Evolutionary conservation across 176 grass and related monocot genomes (phyloP), one percentile per base, ranked within the genome.

Genomic region (Typha latifolia): DNA sequence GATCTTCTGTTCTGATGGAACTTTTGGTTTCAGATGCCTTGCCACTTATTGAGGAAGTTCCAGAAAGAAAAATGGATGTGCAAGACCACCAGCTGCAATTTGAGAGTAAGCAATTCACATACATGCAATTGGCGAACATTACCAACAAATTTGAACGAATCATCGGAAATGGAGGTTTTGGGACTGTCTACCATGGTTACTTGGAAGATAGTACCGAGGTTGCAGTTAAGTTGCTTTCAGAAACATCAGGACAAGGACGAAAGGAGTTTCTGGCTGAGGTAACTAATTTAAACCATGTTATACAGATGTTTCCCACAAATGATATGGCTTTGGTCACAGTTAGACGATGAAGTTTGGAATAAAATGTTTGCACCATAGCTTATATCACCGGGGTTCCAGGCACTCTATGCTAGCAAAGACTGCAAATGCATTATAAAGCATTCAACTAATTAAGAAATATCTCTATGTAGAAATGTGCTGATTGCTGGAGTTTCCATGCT

Each of bases 161-260:
- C 47, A 70, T 78, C 49, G 75, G 75, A 15, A 47, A 62, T 49
- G 75, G 75, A 62, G 66, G 66, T 32, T 78, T 70, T 69, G 75
- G 66, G 29, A 32, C 50, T 21, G 66, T 78, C 12, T 78, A 63
- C 32, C 75, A n/a, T 63, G 75, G 75, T 20, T 11, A 34, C 18
- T 59, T 70, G 49, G 49, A 69, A 49, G 48, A 32, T 31, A 51
- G 52, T n/a, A 62, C 52, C 14, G 23, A 49, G 29, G 75, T 78
- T 32, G 75, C 66, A 26, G 66, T 78, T 13, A 78, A 78, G 32
- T n/a, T 69, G 51, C 66, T 49, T 34, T 56, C 63, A 32, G 37
- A 11, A 21, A 62, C 75, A 12, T 69, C 75, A 51, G 5, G 3
- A 11, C 66, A 70, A 47, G 66, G 53, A 15, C 49, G 15, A 6